Evolutionary conservation across 495 filamentous ascomycete genomes (phyloP), one percentile per base, ranked within the genome.

Genomic region (Penicillium pancosmium): DNA sequence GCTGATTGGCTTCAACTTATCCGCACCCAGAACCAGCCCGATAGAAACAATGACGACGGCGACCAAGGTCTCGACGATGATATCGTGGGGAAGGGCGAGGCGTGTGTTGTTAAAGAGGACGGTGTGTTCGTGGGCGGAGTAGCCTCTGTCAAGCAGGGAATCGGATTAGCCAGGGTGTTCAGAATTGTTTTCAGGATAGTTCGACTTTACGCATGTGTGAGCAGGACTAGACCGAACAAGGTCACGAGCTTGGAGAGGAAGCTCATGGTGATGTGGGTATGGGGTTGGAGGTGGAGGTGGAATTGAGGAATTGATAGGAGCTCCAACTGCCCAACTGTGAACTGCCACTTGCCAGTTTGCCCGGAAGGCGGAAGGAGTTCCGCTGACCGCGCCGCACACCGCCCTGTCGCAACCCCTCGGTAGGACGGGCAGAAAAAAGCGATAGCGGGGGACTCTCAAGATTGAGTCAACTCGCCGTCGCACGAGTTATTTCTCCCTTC

Each of bases 101-200:
- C 81, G 75, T 54, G 73, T 73, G 62, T 80, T 82, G 47, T 86
- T 83, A 65, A 83, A 83, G 52, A 92, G 81, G 13, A 86, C 79
- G 41, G 89, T 87, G 71, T 93, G 88, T 73, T 95, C 91, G 62
- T 92, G 87, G 41, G 91, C 90, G 52, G 91, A 95, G 74, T 93
- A 95, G 70, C 88, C 91, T 50, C 91, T 93, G 58, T 27, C 50
- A 52, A 18, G 15, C 23, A 8, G 47, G 48, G 56, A 55, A 41
- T 1, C 8, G 5, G 9, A 16, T 44, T 16, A 19, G 16, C n/a
- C n/a, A 16, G 8, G 41, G 7, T n/a, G 41, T 16, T 44, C 41
- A 0, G 8, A 44, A 44, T 13, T 38, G 2, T 38, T 9, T 41
- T 36, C 7, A 36, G 15, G 19, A 36, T 23, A 1, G 11, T 19